Conservation (phyloP, 192 early-diverging fungal species). For the Phycomyces nitens region DNA sequence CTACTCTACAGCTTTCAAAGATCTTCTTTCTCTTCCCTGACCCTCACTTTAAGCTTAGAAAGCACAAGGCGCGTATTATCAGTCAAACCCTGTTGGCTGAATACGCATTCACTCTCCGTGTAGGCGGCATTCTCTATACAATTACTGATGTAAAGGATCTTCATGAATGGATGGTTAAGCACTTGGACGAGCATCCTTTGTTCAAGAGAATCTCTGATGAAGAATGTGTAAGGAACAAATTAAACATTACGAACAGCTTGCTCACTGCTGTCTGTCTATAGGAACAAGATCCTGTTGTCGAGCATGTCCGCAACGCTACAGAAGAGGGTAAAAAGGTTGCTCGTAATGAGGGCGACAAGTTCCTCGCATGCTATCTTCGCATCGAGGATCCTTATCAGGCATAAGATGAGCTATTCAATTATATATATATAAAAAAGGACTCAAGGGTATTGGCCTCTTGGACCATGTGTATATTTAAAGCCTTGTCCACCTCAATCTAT, state of each 20-base stretch:
- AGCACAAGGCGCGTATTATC: constrained; percentile 97
- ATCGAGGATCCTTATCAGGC: constrained; percentile 55
- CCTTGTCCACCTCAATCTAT: too few relatives aligned
- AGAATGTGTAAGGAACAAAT: constrained; percentile 50
- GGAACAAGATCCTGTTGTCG: constrained; percentile 80
- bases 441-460: background rate
- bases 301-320: constrained; percentile 81
- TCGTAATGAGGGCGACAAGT: constrained; percentile 94
- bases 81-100: constrained; percentile 77
- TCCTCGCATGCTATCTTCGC: constrained; percentile 79
- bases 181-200: constrained; percentile 89
- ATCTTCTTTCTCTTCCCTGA: constrained; percentile 98
- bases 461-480: constrained; percentile 1
- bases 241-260: background rate
- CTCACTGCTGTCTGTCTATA: constrained; percentile 18
- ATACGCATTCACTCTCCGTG: constrained; percentile 91
- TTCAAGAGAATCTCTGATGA: constrained; percentile 82
- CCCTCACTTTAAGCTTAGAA: constrained; percentile 98
- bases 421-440: background rate
- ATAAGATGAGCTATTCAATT: background rate
- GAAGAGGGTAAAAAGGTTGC: constrained; percentile 99
- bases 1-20: constrained; percentile 70
- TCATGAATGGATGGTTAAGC: constrained; percentile 94
- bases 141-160: constrained; percentile 93
- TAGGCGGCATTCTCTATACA: constrained; percentile 92